These are phyloP conservation scores for Calonectria pseudoturangicola DNA, from an alignment of 2,329 filamentous ascomycete species.

Conservation along the genomic window DNA sequence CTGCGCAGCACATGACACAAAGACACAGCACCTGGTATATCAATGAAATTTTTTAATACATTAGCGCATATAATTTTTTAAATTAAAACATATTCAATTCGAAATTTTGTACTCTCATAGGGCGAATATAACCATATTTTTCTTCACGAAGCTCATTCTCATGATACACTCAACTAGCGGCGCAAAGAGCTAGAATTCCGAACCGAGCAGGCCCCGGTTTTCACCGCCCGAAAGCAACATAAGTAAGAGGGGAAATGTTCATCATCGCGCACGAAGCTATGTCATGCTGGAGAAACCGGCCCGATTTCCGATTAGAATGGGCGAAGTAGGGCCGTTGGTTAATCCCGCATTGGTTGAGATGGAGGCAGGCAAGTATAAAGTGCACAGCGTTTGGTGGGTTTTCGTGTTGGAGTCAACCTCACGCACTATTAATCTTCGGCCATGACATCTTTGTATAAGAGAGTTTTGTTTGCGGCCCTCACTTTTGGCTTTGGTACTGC, in stretches of 20 bases:
- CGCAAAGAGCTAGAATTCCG: not conserved
- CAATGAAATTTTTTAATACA: not conserved
- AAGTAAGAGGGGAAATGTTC: not conserved
- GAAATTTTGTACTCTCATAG: not conserved
- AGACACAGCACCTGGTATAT: not conserved
- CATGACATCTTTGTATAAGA: not conserved
- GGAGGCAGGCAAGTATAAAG: not conserved
- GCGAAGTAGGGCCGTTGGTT: not conserved
- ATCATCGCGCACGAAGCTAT: not conserved
- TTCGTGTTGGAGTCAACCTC: too few species aligned
- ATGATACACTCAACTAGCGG: not conserved
- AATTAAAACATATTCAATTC: too few species aligned
- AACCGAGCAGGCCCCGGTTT: constrained; percentile 14
- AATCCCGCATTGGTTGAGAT: not conserved
- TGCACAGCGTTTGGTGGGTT: not conserved
- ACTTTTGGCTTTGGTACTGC: not conserved
- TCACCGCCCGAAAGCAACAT: not conserved
- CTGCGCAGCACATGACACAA: not conserved
- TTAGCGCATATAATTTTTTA: too few species aligned
- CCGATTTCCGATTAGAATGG: constrained; percentile 15
- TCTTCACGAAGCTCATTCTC: not conserved
- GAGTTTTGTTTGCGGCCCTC: not conserved
- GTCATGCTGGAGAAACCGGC: not conserved
- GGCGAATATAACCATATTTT: too few species aligned
- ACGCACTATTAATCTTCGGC: too few species aligned